A percentile compares a stretch with the other conserved stretches of the same genome.
phyloP scores from a whole-genome alignment of 1,139 yeast species.

The Candida sp. region DNA sequence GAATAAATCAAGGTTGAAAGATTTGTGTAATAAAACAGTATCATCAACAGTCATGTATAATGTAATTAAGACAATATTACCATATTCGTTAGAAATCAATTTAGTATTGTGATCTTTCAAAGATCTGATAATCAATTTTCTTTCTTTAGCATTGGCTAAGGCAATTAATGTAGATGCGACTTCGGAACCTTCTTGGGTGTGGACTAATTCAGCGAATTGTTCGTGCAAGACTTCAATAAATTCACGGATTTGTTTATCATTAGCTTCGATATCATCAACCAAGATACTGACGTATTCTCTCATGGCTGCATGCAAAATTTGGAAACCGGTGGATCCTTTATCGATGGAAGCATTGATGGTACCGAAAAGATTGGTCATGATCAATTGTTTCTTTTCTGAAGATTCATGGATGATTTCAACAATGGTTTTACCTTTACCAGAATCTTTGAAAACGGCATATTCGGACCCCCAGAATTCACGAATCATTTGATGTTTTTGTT shows the following conservation, averaged over 20 bases:
- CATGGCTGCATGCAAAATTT: slow-evolving; percentile 96
- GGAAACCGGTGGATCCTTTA: slow-evolving; percentile 96
- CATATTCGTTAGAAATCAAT: slow-evolving; percentile 80
- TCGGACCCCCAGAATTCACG: slow-evolving; percentile 98
- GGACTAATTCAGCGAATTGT: slow-evolving; percentile 92
- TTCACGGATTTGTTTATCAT: slow-evolving; percentile 68
- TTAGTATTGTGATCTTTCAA: slow-evolving; percentile 73
- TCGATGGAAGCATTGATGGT: slow-evolving; percentile 90
- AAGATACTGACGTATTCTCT: slow-evolving; percentile 77
- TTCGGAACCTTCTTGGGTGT: slow-evolving; percentile 90
- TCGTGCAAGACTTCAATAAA: slow-evolving; percentile 82
- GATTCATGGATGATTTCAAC: slow-evolving; percentile 65
- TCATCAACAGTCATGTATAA: slow-evolving; percentile 90
- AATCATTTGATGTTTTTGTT: slow-evolving; percentile 86
- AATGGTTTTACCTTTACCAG: slow-evolving; percentile 61
- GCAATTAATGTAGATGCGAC: slow-evolving; percentile 83
- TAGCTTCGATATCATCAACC: slow-evolving; percentile 38
- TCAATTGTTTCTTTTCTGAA: slow-evolving; percentile 79
- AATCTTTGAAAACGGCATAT: slow-evolving; percentile 84
- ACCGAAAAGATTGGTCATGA: slow-evolving; percentile 73
- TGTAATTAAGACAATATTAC: slow-evolving; percentile 77
- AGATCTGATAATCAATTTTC: slow-evolving; percentile 71
- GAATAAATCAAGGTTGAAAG: slow-evolving; percentile 61
- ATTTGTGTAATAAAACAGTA: slow-evolving; percentile 78
- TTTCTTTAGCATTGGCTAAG: slow-evolving; percentile 87